Percentiles rank a stretch among this genome's conserved stretches.
phyloP scores from a whole-genome alignment of 345 rosid species.

The Sonneratia alba region DNA sequence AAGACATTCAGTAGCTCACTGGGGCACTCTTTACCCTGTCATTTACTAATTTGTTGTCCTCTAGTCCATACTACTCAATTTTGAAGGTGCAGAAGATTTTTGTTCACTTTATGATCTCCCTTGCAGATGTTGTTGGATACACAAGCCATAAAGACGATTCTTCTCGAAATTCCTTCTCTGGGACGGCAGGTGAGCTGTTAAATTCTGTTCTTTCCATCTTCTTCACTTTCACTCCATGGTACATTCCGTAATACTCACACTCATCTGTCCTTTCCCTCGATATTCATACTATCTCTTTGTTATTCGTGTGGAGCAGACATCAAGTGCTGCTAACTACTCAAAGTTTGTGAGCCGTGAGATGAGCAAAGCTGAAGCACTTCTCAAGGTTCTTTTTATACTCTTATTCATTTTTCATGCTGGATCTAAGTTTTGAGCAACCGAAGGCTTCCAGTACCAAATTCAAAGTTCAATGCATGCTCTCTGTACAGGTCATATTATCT shows the following conservation, averaged over 20 bases:
- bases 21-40: neutral
- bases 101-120: neutral
- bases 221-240: too few relatives aligned
- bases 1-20: neutral
- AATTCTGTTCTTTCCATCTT: too few relatives aligned
- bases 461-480: neutral
- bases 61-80: neutral
- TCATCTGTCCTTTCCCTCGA: neutral
- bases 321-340: conserved; percentile 79
- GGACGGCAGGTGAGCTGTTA: conserved; percentile 65
- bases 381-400: conserved; percentile 43
- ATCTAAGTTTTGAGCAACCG: neutral
- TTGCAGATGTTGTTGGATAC: conserved; percentile 95
- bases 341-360: conserved; percentile 97
- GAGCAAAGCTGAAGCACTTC: conserved; percentile 99
- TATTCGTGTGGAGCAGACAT: conserved; percentile 33
- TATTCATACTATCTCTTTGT: neutral
- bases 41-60: neutral
- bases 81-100: neutral
- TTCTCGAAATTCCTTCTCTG: conserved; percentile 86
- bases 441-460: neutral
- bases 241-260: too few relatives aligned
- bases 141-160: conserved; percentile 95
- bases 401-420: neutral
- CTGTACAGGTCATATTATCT: conserved; percentile 70